A percentile compares a stretch with the other conserved stretches of the same genome.
These are phyloP conservation scores for Jaminaea rosea DNA, from an alignment of 1,284 basidiomycete genomes.

Conservation along the genomic window DNA sequence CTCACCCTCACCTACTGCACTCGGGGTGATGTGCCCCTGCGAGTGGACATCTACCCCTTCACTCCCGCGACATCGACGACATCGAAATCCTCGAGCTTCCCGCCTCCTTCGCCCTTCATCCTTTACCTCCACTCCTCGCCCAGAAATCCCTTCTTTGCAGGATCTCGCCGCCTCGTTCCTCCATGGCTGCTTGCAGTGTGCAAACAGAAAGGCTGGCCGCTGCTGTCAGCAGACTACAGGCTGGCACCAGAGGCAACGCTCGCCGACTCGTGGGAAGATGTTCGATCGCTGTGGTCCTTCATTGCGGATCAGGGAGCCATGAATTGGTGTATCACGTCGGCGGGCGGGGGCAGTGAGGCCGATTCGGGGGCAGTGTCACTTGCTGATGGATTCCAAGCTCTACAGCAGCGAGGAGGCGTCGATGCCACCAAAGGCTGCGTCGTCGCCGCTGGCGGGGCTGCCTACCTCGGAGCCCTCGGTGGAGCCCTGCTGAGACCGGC, in stretches of 20 bases:
- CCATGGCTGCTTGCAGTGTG: not conserved
- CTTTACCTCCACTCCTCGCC: not conserved
- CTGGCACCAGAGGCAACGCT: not conserved
- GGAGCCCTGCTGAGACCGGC: not conserved
- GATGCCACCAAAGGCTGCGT: not conserved
- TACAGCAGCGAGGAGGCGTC: not conserved
- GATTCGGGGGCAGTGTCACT: not conserved
- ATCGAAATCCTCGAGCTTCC: not conserved
- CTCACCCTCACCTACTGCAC: not conserved
- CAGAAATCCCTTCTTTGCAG: not conserved
- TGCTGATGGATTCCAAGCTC: not conserved
- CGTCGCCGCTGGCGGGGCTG: not conserved
- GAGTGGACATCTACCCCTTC: not conserved
- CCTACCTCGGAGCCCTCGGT: not conserved
- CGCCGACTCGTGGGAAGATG: not conserved
- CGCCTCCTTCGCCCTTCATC: not conserved
- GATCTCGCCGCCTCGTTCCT: not conserved
- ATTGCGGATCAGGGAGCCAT: not conserved
- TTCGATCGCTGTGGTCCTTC: not conserved
- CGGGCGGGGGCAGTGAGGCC: not conserved
- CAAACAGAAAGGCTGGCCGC: not conserved
- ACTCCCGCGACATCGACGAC: not conserved
- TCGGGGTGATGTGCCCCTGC: not conserved
- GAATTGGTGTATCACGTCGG: not conserved
- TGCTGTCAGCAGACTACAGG: not conserved